Conservation (phyloP, 192 early-diverging fungal species). For the Paraglomus occultum region DNA sequence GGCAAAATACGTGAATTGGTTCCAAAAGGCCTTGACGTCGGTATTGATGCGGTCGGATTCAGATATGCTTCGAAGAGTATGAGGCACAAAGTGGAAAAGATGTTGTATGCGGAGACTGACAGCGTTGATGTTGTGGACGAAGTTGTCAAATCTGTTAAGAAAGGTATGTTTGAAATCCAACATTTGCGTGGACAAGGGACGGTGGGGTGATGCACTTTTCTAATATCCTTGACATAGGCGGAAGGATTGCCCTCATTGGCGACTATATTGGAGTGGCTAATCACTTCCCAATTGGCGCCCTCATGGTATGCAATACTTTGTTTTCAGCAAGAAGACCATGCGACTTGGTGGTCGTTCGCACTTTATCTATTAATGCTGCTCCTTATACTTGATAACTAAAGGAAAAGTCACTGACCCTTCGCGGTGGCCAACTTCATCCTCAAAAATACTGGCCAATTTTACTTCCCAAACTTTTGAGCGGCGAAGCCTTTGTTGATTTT, state of each 20-base stretch:
- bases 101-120: conserved; percentile 51
- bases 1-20: conserved; percentile 32
- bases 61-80: conserved; percentile 46
- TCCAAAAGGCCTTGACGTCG: conserved; percentile 48
- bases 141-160: conserved; percentile 38
- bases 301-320: no score
- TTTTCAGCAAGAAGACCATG: no score
- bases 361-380: no score
- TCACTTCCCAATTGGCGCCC: no score
- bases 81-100: conserved; percentile 43
- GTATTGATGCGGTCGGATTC: conserved; percentile 54
- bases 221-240: no score
- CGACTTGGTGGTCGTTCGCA: no score
- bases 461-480: conserved; percentile 34
- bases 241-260: no score
- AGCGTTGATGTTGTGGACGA: conserved; percentile 46
- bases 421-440: conserved; percentile 43
- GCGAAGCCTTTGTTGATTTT: conserved; percentile 45
- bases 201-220: no score
- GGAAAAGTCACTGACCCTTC: conserved; percentile 40
- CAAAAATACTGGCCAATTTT: conserved; percentile 49
- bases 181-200: conserved; percentile 40
- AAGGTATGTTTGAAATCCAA: conserved; percentile 46
- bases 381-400: no score
- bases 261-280: no score